Evolutionary conservation across 352 stramenopile species (phyloP), one percentile per base, ranked within the genome.

Genomic region (Thalassiosira exigua): DNA sequence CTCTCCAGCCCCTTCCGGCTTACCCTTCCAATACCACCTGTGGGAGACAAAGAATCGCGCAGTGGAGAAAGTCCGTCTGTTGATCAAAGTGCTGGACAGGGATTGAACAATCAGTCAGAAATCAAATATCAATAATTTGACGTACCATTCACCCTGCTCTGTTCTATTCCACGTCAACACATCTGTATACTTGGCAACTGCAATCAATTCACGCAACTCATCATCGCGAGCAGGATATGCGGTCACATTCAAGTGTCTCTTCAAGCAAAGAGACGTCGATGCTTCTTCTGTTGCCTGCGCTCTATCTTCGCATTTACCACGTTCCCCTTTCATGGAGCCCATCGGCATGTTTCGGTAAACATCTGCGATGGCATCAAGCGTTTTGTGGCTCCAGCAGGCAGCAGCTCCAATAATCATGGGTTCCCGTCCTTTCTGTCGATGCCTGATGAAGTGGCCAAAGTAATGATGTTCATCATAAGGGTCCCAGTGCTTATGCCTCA

Each of bases 121-220:
- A n/a, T n/a, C n/a, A n/a, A n/a, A n/a, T n/a, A n/a, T n/a, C n/a
- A n/a, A n/a, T n/a, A n/a, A n/a, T n/a, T n/a, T 48, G 11, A 48
- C 39, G 11, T n/a, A 48, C 76, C 76, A 84, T 84, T 84, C 76
- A 22, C 76, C 76, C 48, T 84, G 76, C 30, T 84, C 64, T 4
- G 65, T 84, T 24, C 76, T 44, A 53, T 84, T 84, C 69, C 69
- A 84, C 2, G 26, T 66, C 17, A 84, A 48, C 14, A 80, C 44
- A 33, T 52, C 26, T 4, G 60, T 61, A 53, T 75, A 56, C 33
- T 60, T 51, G 22, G 54, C 54, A 46, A 76, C 29, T 3, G 59
- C 64, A 65, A 84, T 62, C 22, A 71, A 79, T 73, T 84, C 76
- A 3, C 76, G 36, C 29, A 65, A 39, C 32, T 80, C 36, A 19